Percentiles rank a stretch among this genome's conserved stretches.
Evolutionary conservation across 2,329 filamentous ascomycete species (phyloP).

Genomic region (Aspergillus sp.): DNA sequence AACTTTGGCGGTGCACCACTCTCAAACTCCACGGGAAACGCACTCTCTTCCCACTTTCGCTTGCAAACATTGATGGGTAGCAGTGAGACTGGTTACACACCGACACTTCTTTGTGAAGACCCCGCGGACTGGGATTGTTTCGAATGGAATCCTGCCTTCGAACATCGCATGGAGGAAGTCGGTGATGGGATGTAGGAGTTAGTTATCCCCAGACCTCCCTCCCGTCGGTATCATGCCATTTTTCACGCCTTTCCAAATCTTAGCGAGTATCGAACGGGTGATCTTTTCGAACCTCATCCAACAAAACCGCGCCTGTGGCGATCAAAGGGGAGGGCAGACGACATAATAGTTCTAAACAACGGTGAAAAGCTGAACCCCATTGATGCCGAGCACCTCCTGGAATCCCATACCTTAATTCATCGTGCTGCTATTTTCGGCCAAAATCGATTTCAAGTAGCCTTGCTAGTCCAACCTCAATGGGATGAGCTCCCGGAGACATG

Average conservation of each 20-base stretch:
- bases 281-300: constrained; percentile 26
- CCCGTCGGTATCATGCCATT: constrained; percentile 9
- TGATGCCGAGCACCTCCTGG: constrained; percentile 38
- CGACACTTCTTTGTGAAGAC: constrained; percentile 11
- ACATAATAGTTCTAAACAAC: constrained; percentile 31
- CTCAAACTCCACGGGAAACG: background rate
- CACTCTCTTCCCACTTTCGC: background rate
- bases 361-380: constrained; percentile 49
- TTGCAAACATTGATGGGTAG: background rate
- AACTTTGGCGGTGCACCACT: background rate
- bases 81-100: constrained; percentile 15
- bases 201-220: constrained; percentile 14
- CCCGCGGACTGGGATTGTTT: constrained; percentile 25
- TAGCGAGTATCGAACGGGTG: constrained; percentile 22
- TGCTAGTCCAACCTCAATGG: constrained; percentile 40
- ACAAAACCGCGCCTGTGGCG: constrained; percentile 22
- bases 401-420: constrained; percentile 32
- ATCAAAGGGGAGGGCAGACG: constrained; percentile 40
- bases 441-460: constrained; percentile 33
- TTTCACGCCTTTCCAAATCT: constrained; percentile 26
- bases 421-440: constrained; percentile 37
- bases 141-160: constrained; percentile 25
- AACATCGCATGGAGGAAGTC: constrained; percentile 19
- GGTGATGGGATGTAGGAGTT: constrained; percentile 23
- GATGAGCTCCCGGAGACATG: constrained; percentile 10